phyloP scores from a whole-genome alignment of 352 stramenopile genomes.

The Globisporangium spinosum region DNA sequence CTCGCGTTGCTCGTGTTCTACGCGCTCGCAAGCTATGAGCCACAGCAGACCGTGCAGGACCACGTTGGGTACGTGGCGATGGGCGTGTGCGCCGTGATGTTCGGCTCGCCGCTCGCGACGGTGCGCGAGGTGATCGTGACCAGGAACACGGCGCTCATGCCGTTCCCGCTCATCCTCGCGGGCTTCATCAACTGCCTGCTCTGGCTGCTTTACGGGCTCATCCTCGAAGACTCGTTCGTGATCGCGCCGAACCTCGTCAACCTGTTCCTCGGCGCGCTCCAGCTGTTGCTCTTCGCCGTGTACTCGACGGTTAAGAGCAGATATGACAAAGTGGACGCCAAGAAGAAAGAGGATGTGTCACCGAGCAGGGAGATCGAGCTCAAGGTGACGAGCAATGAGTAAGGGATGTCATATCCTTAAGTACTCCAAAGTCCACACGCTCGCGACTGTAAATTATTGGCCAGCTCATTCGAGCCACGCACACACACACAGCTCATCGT shows the following conservation, averaged over 20 bases:
- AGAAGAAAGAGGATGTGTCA: conserved; percentile 1
- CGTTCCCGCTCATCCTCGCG: conserved; percentile 46
- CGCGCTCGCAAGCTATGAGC: conserved; percentile 29
- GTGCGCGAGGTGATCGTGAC: conserved; percentile 47
- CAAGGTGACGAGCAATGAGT: conserved; percentile 1
- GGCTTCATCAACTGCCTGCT: conserved; percentile 45
- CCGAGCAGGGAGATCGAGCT: conserved; percentile 7
- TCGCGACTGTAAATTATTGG: background rate
- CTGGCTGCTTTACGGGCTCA: conserved; percentile 52
- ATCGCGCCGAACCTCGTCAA: conserved; percentile 61
- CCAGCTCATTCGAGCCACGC: background rate
- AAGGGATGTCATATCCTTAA: too few species aligned
- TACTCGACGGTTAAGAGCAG: conserved; percentile 19
- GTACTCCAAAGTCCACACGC: too few species aligned
- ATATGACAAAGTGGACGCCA: conserved; percentile 32
- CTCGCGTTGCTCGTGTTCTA: conserved; percentile 35
- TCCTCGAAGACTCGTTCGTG: conserved; percentile 51
- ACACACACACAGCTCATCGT: background rate
- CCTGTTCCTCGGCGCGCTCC: conserved; percentile 45
- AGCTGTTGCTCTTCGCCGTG: conserved; percentile 46
- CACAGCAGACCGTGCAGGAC: conserved; percentile 26
- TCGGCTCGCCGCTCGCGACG: conserved; percentile 49
- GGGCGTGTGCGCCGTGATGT: conserved; percentile 54
- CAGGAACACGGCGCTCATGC: conserved; percentile 37
- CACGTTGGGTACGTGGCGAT: conserved; percentile 57